These are phyloP conservation scores for Solanum megistacrolobum DNA, from an alignment of 257 asterid genomes.

Conservation along the genomic window DNA sequence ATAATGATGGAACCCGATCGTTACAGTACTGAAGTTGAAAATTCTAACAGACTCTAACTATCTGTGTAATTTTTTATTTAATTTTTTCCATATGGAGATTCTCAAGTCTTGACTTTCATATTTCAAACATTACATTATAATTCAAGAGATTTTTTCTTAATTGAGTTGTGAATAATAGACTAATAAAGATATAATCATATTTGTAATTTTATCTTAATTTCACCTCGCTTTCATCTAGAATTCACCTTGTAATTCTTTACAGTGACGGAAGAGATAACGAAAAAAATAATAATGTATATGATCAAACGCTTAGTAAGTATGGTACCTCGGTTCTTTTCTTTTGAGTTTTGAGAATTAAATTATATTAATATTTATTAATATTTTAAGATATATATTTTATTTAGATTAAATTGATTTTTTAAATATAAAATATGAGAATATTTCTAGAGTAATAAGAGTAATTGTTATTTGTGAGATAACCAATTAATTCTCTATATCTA, in stretches of 20 bases:
- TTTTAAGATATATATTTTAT: too few relatives aligned
- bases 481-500: too few relatives aligned
- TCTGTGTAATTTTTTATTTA: background rate
- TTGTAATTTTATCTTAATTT: background rate
- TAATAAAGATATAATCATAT: background rate
- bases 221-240: background rate
- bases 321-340: too few relatives aligned
- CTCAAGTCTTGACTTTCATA: background rate
- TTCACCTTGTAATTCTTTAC: background rate
- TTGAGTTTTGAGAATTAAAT: too few relatives aligned
- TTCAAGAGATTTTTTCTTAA: background rate
- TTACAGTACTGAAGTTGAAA: too few relatives aligned
- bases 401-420: too few relatives aligned
- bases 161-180: background rate
- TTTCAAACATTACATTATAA: background rate
- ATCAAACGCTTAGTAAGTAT: too few relatives aligned
- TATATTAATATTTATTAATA: too few relatives aligned
- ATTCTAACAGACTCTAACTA: background rate
- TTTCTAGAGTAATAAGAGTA: background rate
- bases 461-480: too few relatives aligned
- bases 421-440: background rate
- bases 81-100: background rate
- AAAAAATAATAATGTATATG: too few relatives aligned
- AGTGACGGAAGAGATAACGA: background rate
- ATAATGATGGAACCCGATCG: too few relatives aligned